Evolutionary conservation across 495 filamentous ascomycete genomes (phyloP), one percentile per base, ranked within the genome.

Genomic region (Aspergillus asperescens): DNA sequence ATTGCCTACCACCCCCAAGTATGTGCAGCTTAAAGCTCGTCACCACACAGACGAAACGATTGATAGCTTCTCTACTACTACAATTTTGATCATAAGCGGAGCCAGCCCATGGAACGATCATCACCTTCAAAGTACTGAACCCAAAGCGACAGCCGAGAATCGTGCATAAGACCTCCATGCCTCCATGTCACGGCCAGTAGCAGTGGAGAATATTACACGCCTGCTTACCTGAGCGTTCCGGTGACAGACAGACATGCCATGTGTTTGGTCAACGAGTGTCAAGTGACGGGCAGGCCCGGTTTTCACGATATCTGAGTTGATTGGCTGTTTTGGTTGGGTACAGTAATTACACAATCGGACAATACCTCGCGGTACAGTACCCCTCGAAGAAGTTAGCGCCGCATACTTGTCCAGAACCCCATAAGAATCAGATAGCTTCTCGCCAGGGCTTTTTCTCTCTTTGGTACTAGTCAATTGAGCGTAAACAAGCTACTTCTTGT

Each of bases 271-370:
- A 20, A 28, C 23, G 23, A 19, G 48, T 59, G 62, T 68, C 65
- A 62, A 62, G 60, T 65, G 65, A 68, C 62, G n/a, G n/a, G n/a
- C 62, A 58, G 42, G 51, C 47, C 53, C 60, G 55, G 55, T 68
- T 68, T 65, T 61, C 54, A 45, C 61, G 53, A 39, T 50, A 57
- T 56, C 29, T 31, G 5, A 1, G 38, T 8, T 59, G 1, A 63
- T 66, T 63, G 63, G 62, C 40, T 43, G 29, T 10, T 34, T 24
- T 16, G 35, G 39, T 29, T 54, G 55, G 10, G 58, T 61, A 61
- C 38, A 24, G 52, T 52, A 56, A 58, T 47, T 48, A 54, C 16
- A 41, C 29, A 5, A 48, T 51, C 16, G 29, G 32, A 52, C 44
- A 43, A 25, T 48, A 48, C 37, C n/a, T n/a, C n/a, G n/a, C n/a